Base-by-base conservation (phyloP, 352 stramenopile species). In the Phytopythium helicoides region DNA sequence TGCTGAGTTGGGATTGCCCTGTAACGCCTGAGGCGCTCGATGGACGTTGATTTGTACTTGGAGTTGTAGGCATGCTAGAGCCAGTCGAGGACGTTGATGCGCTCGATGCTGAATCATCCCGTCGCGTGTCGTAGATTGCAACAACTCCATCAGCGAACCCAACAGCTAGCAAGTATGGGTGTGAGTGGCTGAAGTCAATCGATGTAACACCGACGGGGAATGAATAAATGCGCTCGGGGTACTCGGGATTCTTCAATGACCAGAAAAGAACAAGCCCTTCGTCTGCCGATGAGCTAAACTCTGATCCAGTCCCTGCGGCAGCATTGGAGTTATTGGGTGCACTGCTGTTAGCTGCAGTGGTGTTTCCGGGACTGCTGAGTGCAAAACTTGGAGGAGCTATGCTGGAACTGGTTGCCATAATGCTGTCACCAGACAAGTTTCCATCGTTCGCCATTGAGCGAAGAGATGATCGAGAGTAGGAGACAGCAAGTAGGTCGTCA, bases 171-270 rank as follows among this genome's bases (percentile, higher is more conserved):
- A 98, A 67, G 51, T 93, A 94, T n/a, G 90, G 91, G 47, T 94
- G 75, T 18, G 64, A 58, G 22, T 69, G 73, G 19, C 84, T 95
- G 45, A 98, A 97, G 42, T 96, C 90, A 46, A 98, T 82, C 31
- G 82, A 93, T 5, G 86, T 97, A 31, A 94, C 88, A 18, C 87
- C 78, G 16, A 82, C 80, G 11, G 66, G 64, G 19, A 92, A 57
- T 42, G 74, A 71, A 51, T 96, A 90, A 8, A 97, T 81, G n/a
- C 89, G 80, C 61, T 97, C 89, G 0, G 92, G 92, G 49, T 85
- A 96, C 52, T 94, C 86, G 5, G 91, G 90, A 60, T 98, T 98
- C 44, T 88, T 93, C 18, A 97, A 66, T 25, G 87, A 96, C 92
- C 92, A 98, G 59, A 98, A 97, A 22, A 97, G 66, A n/a, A 98